A percentile compares a stretch with the other conserved stretches of the same genome.
Conservation (phyloP, 2,329 filamentous ascomycete genomes). For the Alternaria brassicae region DNA sequence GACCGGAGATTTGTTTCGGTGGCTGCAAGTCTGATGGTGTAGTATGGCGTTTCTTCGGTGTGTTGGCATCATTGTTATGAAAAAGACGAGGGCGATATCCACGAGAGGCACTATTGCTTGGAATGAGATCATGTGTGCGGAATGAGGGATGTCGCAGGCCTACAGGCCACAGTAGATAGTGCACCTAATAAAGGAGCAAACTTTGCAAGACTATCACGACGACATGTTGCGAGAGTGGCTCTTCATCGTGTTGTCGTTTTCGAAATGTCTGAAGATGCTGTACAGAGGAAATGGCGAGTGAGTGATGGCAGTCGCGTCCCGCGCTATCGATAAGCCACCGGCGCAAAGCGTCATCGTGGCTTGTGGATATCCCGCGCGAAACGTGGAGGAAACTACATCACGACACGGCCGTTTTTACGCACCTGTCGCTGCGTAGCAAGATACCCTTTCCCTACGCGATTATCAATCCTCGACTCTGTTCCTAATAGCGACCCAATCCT, state of each 20-base stretch:
- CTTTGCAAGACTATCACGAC: not conserved
- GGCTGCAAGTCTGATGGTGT: slow-evolving; percentile 13
- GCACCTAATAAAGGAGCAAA: slow-evolving; percentile 20
- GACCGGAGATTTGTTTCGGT: slow-evolving; percentile 24
- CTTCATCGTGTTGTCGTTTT: no score
- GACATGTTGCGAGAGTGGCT: not conserved
- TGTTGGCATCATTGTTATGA: slow-evolving; percentile 15
- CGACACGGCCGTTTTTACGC: slow-evolving; percentile 5
- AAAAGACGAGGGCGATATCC: slow-evolving; percentile 29
- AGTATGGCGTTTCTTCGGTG: slow-evolving; percentile 25
- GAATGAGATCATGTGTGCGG: slow-evolving; percentile 20
- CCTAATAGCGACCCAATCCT: not conserved
- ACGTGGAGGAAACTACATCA: slow-evolving; percentile 24
- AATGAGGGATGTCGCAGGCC: slow-evolving; percentile 6
- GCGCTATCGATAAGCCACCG: slow-evolving; percentile 22
- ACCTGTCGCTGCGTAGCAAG: not conserved
- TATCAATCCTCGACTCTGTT: not conserved
- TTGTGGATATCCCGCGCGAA: slow-evolving; percentile 20
- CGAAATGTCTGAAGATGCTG: not conserved
- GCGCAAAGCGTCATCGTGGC: slow-evolving; percentile 8
- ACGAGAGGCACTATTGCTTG: slow-evolving; percentile 23
- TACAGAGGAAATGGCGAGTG: not conserved
- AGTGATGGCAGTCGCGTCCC: not conserved
- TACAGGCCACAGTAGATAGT: slow-evolving; percentile 28
- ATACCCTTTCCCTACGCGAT: slow-evolving; percentile 5